phyloP scores from a whole-genome alignment of 441 rosid genomes.

The Syzygium malaccense region DNA sequence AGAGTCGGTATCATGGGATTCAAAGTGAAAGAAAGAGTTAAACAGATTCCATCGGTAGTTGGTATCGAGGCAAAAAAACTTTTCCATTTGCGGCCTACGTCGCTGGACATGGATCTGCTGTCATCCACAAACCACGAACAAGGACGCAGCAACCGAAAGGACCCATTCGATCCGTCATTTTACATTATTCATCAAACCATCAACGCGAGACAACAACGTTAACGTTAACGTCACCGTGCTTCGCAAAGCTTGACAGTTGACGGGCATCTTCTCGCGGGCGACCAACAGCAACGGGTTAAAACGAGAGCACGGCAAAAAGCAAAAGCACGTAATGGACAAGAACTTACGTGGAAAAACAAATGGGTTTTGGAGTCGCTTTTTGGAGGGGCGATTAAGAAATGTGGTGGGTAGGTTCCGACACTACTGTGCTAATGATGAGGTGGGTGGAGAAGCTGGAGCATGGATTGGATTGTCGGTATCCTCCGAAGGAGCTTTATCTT shows the following conservation, averaged over 20 bases:
- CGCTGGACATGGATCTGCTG: background rate
- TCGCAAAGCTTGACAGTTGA: background rate
- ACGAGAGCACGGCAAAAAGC: background rate
- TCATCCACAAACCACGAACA: background rate
- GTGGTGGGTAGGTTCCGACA: background rate
- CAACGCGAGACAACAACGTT: background rate
- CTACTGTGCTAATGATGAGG: background rate
- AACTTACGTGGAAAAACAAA: background rate
- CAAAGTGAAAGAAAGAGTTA: background rate
- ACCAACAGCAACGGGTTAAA: background rate
- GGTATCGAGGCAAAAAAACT: background rate
- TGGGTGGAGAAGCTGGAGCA: background rate
- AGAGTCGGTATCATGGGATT: background rate
- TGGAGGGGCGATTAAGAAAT: background rate
- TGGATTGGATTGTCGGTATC: background rate
- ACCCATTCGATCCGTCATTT: background rate
- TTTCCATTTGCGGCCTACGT: background rate
- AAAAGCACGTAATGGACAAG: background rate
- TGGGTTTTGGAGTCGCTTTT: background rate
- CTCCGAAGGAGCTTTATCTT: slow-evolving; percentile 19
- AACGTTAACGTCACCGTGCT: background rate
- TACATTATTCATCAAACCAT: background rate
- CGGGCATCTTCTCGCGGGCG: background rate
- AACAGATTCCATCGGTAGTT: background rate
- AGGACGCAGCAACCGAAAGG: background rate